Evolutionary conservation across 2,329 filamentous ascomycete genomes (phyloP), one percentile per base, ranked within the genome.

Genomic region (Aspergillus hiratsukae): DNA sequence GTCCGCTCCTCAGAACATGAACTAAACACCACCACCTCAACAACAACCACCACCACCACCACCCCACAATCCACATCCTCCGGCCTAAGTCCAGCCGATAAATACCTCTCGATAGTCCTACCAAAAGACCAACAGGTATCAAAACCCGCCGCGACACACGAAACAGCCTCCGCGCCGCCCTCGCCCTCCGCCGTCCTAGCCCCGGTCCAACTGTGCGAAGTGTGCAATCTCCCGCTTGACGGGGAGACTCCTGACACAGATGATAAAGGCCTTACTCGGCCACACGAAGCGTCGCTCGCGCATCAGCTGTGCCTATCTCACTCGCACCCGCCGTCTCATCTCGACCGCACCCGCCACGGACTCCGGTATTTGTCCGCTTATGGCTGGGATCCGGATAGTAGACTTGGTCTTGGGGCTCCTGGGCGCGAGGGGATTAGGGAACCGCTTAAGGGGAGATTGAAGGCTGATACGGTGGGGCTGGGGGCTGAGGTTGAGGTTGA

Each of bases 381-480:
- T 59, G 84, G 83, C 45, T 87, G 83, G 78, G 81, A 86, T 63
- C 81, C 83, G 0, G 83, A 87, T 67, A 76, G 76, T 48, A 79
- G 90, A 2, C 72, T 76, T 17, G 92, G 92, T 0, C 79, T 97
- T 0, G 92, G 92, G 0, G 82, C 82, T 9, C 75, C 77, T 2
- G 86, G 88, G 0, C 71, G 72, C 14, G 83, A 88, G 62, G 92
- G 92, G 3, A 87, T 90, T 58, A 80, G 87, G 43, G 87, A 86
- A 61, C 92, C 92, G 1, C 79, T 97, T 60, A 91, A 91, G 69
- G 77, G 83, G 1, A 82, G 80, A 57, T 77, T 82, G 54, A 96
- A 96, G 74, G 82, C 86, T 46, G 85, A 93, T 68, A 91, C 83
- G 3, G 76, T 88, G 7, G 93, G 92, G 0, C 72, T 96, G 27